Evolutionary conservation across 2,329 filamentous ascomycete species (phyloP), one percentile per base, ranked within the genome.

Genomic region (Diplodia corticola): DNA sequence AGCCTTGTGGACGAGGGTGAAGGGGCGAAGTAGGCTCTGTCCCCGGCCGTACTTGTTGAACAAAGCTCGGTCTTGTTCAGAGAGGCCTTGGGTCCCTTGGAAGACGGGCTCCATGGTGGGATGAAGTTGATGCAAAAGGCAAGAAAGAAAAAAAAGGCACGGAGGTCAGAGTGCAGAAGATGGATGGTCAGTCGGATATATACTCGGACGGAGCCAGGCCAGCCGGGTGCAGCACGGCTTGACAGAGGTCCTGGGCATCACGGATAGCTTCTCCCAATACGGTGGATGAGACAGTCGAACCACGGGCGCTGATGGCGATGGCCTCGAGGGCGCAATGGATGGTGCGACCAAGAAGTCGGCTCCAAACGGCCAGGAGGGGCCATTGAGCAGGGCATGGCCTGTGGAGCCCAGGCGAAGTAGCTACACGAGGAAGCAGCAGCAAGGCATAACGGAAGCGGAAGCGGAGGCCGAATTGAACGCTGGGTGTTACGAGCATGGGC

Each of bases 1-100:
- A 6, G 59, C 59, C 22, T 49, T 51, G 59, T 63, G 59, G 20
- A 40, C 44, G 28, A 63, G 59, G 22, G n/a, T 51, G 44, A 63
- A 63, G 10, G 59, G 40, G 9, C 55, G 37, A 20, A 24, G 55
- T 5, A 46, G 46, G 55, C 10, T 60, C 5, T 40, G 40, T 6
- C 55, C 55, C 10, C 37, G 37, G 2, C 55, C 55, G 26, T 20
- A 60, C 24, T 60, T 24, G 5, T 30, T 48, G 55, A 60, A 60
- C 9, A 30, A 12, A 37, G 24, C 28, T 20, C 24, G 24, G 37
- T 60, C 55, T 13, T 60, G 22, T 37, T 46, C 28, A 40, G 55
- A 40, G 6, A 60, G 55, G 40, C 2, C 30, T 15, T 60, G 37
- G 24, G 33, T 37, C 37, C 46, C 46, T 40, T 46, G 55, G 37